A percentile compares a stretch with the other conserved stretches of the same genome.
These are phyloP conservation scores for Chrysoporthe cubensis DNA, from an alignment of 2,329 filamentous ascomycete genomes.

Conservation along the genomic window DNA sequence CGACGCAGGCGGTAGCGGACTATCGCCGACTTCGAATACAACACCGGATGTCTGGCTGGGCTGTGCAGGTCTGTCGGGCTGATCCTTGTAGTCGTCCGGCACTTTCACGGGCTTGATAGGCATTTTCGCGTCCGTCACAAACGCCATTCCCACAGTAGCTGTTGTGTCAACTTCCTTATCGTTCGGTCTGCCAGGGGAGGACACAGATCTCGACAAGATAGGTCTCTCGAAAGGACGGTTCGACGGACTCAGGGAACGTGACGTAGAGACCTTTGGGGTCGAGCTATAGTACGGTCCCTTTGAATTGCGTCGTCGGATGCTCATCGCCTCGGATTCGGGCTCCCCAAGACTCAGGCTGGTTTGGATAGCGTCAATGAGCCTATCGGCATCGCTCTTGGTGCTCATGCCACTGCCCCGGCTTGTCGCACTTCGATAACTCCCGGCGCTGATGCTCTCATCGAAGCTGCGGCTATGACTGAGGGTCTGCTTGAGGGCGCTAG, in stretches of 20 bases:
- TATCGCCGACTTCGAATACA: conserved; percentile 44
- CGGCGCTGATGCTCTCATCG: conserved; percentile 45
- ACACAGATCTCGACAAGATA: conserved; percentile 24
- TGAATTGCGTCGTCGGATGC: conserved; percentile 25
- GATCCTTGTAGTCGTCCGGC: conserved; percentile 49
- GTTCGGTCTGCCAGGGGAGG: conserved; percentile 22
- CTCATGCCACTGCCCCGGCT: conserved; percentile 58
- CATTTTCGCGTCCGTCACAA: conserved; percentile 49
- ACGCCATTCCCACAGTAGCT: conserved; percentile 40
- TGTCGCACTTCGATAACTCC: conserved; percentile 45
- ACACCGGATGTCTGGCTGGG: conserved; percentile 40
- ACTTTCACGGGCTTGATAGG: conserved; percentile 53
- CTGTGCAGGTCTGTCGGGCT: conserved; percentile 37
- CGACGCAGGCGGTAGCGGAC: conserved; percentile 17
- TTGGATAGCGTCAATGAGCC: conserved; percentile 73
- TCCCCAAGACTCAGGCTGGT: conserved; percentile 55
- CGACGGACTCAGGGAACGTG: conserved; percentile 26
- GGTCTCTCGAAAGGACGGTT: conserved; percentile 15
- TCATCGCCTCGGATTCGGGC: conserved; percentile 36
- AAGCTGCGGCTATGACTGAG: conserved; percentile 39
- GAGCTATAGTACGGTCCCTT: conserved; percentile 19
- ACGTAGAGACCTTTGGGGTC: not conserved
- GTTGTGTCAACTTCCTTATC: conserved; percentile 3
- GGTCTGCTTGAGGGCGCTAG: conserved; percentile 25
- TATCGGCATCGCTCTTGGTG: conserved; percentile 66